Conservation (phyloP, 2,329 filamentous ascomycete genomes). For the Elsinoe perseae region DNA sequence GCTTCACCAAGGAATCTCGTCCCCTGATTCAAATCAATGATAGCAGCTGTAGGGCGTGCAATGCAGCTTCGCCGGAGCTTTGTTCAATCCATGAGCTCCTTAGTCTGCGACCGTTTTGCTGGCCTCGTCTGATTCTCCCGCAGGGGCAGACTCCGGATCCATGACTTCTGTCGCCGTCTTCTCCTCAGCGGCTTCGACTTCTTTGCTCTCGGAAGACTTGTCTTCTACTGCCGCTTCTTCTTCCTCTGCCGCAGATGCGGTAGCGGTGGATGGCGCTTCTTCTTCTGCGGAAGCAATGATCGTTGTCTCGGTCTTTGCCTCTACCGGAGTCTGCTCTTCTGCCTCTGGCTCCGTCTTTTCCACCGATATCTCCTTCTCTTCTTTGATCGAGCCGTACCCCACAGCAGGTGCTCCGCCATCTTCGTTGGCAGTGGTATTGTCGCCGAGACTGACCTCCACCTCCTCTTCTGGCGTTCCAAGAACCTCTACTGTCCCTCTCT, state of each 20-base stretch:
- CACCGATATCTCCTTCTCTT: slow-evolving; percentile 21
- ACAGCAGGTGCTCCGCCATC: not conserved
- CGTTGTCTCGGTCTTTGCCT: slow-evolving; percentile 22
- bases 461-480: slow-evolving; percentile 16
- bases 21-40: too few species aligned
- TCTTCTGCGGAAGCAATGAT: slow-evolving; percentile 10
- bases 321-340: slow-evolving; percentile 22
- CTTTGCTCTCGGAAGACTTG: slow-evolving; percentile 16
- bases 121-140: slow-evolving; percentile 17
- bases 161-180: slow-evolving; percentile 20
- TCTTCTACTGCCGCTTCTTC: slow-evolving; percentile 21
- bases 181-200: slow-evolving; percentile 18
- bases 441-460: slow-evolving; percentile 17
- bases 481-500: slow-evolving; percentile 15
- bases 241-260: slow-evolving; percentile 16
- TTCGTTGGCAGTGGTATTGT: slow-evolving; percentile 3
- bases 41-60: too few species aligned
- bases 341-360: slow-evolving; percentile 21
- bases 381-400: slow-evolving; percentile 13
- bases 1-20: too few species aligned
- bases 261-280: slow-evolving; percentile 14
- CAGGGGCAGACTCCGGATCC: slow-evolving; percentile 18
- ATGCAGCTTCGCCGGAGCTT: not conserved
- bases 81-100: not conserved
- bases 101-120: slow-evolving; percentile 18